These are phyloP conservation scores for Diaporthe aspalathi DNA, from an alignment of 2,329 filamentous ascomycete genomes.

Conservation along the genomic window DNA sequence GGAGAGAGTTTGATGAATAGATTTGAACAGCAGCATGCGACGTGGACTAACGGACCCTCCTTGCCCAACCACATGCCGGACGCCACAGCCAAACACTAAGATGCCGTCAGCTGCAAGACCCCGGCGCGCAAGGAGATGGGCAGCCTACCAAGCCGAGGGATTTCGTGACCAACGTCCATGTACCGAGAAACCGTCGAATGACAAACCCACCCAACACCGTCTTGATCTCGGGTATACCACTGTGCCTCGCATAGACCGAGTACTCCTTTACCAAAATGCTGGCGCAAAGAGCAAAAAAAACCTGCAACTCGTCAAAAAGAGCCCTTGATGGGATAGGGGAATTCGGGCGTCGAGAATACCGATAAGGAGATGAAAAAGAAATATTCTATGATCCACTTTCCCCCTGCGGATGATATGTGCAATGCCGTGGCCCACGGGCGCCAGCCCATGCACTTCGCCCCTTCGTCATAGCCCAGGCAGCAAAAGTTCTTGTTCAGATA, in stretches of 20 bases:
- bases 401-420: constrained; percentile 72
- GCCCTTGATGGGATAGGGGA: no score
- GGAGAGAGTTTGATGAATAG: constrained; percentile 91
- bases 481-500: constrained; percentile 94
- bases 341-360: constrained; percentile 60
- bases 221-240: constrained; percentile 98
- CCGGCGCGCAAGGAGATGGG: neutral
- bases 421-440: constrained; percentile 83
- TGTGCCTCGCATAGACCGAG: constrained; percentile 89
- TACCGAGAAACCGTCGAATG: constrained; percentile 85
- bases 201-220: constrained; percentile 94
- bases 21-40: constrained; percentile 96
- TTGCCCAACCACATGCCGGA: constrained; percentile 98
- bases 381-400: constrained; percentile 87
- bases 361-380: constrained; percentile 88
- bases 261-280: constrained; percentile 85
- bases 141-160: constrained; percentile 80
- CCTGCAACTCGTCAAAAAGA: constrained; percentile 57
- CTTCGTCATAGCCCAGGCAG: constrained; percentile 89
- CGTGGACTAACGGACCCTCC: constrained; percentile 94
- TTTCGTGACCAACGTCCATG: constrained; percentile 90
- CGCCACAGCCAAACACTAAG: constrained; percentile 85
- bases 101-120: constrained; percentile 38
- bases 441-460: constrained; percentile 88
- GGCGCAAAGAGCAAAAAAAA: constrained; percentile 81